Percentiles rank a stretch among this genome's conserved stretches.
Conservation (phyloP, 768 basidiomycete genomes). For the Gloeopeniophorella convolvens region DNA sequence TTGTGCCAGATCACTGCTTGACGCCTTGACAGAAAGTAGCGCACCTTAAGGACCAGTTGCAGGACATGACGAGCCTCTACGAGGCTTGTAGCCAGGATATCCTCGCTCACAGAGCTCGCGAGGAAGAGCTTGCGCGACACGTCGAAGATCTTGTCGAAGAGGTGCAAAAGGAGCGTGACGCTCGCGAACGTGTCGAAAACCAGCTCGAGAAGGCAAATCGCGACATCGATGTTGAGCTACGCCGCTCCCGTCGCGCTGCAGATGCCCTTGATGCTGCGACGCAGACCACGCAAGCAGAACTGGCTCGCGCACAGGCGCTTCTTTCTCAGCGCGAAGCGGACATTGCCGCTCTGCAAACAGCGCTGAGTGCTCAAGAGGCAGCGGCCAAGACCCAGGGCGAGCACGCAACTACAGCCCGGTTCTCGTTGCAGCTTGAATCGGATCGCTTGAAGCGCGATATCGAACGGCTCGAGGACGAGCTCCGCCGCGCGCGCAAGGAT, state of each 20-base stretch:
- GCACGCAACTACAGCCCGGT: conserved; percentile 72
- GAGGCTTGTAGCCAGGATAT: conserved; percentile 58
- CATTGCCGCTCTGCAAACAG: conserved; percentile 61
- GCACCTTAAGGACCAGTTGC: conserved; percentile 54
- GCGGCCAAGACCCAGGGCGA: conserved; percentile 81
- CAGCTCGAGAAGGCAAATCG: conserved; percentile 53
- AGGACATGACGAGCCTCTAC: conserved; percentile 59
- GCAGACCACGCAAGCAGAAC: conserved; percentile 54
- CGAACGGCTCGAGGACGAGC: conserved; percentile 71
- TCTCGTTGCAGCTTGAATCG: conserved; percentile 84
- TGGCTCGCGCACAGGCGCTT: conserved; percentile 54
- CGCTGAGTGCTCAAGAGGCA: conserved; percentile 62
- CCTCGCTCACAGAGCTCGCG: conserved; percentile 57
- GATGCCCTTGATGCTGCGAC: conserved; percentile 68
- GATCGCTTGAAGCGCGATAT: conserved; percentile 84
- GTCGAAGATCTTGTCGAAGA: conserved; percentile 66
- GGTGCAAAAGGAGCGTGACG: conserved; percentile 49
- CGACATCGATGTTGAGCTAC: conserved; percentile 55
- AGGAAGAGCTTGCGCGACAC: conserved; percentile 73
- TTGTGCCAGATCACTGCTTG: neutral
- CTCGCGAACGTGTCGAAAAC: conserved; percentile 46
- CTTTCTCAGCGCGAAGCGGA: conserved; percentile 73
- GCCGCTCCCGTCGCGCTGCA: conserved; percentile 53
- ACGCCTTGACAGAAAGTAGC: conserved; percentile 54
- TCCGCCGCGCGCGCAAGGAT: conserved; percentile 63